Conservation (phyloP, 768 basidiomycete species). For the Tricholoma furcatifolium region DNA sequence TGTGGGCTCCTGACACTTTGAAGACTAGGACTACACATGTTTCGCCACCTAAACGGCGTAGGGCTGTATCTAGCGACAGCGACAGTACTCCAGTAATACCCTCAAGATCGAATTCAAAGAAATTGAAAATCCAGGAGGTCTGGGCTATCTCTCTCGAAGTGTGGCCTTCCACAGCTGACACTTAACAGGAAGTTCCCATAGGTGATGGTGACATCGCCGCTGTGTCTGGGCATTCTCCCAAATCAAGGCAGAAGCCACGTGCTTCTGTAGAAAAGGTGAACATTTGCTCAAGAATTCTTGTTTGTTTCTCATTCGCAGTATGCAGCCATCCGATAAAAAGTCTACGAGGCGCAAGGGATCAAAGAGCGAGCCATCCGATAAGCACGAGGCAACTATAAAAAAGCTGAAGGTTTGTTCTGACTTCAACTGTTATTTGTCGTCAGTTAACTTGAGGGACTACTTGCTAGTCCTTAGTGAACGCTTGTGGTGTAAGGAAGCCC, state of each 20-base stretch:
- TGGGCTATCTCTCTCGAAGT: background rate
- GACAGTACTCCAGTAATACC: background rate
- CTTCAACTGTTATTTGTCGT: background rate
- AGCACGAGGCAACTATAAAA: constrained; percentile 75
- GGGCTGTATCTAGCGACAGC: constrained; percentile 8
- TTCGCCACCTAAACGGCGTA: constrained; percentile 9
- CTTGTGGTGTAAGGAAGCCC: constrained; percentile 75
- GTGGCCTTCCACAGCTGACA: constrained; percentile 1
- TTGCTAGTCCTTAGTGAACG: constrained; percentile 65
- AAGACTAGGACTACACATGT: background rate
- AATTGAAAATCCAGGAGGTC: background rate
- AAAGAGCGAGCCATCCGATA: constrained; percentile 31
- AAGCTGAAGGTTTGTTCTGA: constrained; percentile 59
- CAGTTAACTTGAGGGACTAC: background rate
- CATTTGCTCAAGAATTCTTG: background rate
- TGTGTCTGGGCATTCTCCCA: constrained; percentile 57
- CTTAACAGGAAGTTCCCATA: constrained; percentile 21
- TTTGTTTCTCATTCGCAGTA: background rate
- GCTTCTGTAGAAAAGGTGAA: constrained; percentile 23
- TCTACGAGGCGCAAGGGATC: constrained; percentile 27
- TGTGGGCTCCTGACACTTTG: too few species aligned
- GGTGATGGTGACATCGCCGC: constrained; percentile 64
- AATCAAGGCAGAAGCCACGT: constrained; percentile 22
- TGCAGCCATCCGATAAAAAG: constrained; percentile 23
- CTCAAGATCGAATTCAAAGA: background rate